Evolutionary conservation across 768 basidiomycete species (phyloP).

Genomic region (Serendipita sp.): DNA sequence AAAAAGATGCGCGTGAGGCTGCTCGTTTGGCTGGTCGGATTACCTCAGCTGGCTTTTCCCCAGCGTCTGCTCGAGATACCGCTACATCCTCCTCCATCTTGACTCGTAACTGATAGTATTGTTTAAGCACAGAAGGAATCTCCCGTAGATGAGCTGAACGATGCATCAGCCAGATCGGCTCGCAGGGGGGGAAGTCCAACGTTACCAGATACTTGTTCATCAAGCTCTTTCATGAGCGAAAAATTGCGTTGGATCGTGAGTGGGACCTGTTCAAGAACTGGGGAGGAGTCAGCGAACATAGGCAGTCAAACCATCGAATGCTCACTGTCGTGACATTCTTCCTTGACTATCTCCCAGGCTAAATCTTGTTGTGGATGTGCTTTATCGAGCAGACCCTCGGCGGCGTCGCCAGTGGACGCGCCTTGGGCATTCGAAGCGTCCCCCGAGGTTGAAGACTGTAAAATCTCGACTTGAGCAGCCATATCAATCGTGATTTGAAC

Average conservation of each 20-base stretch:
- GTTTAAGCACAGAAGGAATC: background rate
- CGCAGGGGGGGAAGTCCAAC: background rate
- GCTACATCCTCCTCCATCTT: background rate
- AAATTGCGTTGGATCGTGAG: slow-evolving; percentile 56
- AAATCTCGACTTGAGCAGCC: background rate
- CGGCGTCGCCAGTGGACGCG: background rate
- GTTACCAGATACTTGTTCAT: slow-evolving; percentile 44
- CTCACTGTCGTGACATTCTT: slow-evolving; percentile 65
- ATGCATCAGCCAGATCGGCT: background rate
- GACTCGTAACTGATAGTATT: background rate
- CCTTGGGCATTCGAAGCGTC: background rate
- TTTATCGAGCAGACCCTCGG: background rate
- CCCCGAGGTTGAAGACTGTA: background rate
- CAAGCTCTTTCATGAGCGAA: slow-evolving; percentile 53
- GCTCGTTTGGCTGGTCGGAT: background rate
- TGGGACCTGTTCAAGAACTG: slow-evolving; percentile 67
- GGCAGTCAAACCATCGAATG: background rate
- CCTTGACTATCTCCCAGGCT: slow-evolving; percentile 56
- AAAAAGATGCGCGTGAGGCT: background rate
- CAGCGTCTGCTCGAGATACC: background rate
- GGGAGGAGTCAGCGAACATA: background rate
- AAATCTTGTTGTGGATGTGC: slow-evolving; percentile 12
- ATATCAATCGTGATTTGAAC: background rate
- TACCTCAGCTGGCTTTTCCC: background rate
- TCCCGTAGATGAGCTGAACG: background rate